Conservation (phyloP, 441 rosid species). For the Aleurites moluccanus region DNA sequence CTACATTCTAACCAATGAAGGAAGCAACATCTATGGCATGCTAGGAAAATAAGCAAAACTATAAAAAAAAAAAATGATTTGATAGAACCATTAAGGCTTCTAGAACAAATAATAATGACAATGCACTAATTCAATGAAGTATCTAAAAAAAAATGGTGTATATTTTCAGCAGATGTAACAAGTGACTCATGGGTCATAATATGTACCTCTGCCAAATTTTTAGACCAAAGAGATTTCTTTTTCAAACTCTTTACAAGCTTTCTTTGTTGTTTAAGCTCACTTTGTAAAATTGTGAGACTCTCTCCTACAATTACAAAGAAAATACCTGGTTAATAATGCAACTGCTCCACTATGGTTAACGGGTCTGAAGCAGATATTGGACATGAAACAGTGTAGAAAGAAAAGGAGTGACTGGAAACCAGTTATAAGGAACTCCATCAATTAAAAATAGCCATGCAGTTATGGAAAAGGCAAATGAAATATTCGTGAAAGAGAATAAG, state of each 20-base stretch:
- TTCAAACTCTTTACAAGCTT: conserved; percentile 66
- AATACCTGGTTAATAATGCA: conserved; percentile 22
- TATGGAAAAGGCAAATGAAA: no score
- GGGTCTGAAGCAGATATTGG: conserved; percentile 12
- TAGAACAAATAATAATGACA: conserved; percentile 3
- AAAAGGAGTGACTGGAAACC: neutral
- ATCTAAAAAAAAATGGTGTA: neutral
- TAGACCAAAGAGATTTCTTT: conserved; percentile 66
- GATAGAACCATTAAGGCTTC: neutral
- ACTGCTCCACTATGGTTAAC: conserved; percentile 5
- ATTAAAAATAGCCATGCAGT: neutral
- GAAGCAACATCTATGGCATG: neutral
- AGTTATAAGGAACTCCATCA: no score
- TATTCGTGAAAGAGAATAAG: no score
- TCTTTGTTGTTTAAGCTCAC: conserved; percentile 71
- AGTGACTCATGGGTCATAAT: conserved; percentile 19
- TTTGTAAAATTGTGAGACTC: conserved; percentile 51
- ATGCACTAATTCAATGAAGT: neutral
- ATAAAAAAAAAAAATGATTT: no score
- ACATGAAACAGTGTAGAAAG: conserved; percentile 2
- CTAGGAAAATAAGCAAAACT: neutral
- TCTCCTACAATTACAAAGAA: conserved; percentile 58
- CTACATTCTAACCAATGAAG: conserved; percentile 5
- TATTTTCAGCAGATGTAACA: conserved; percentile 14
- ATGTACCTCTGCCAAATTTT: conserved; percentile 66